A percentile compares a stretch with the other conserved stretches of the same genome.
Evolutionary conservation across 805 yeast genomes (phyloP).

Genomic region (Metschnikowia bowlesiae): DNA sequence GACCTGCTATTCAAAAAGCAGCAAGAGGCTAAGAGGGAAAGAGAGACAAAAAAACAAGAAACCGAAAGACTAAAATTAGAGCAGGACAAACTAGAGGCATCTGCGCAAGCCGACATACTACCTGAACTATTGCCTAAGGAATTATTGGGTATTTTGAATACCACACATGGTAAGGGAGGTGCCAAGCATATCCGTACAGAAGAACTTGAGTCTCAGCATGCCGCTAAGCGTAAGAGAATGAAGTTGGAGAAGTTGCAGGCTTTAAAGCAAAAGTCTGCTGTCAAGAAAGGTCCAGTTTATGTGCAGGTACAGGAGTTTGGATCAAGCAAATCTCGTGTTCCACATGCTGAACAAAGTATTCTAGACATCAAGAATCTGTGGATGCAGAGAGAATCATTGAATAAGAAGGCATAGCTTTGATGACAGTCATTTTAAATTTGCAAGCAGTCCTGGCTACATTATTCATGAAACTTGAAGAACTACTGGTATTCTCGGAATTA

Average conservation of each 20-base stretch:
- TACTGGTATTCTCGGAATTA: background rate
- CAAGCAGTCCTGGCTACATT: background rate
- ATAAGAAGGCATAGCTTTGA: slow-evolving; percentile 21
- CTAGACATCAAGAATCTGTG: slow-evolving; percentile 32
- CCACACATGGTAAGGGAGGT: slow-evolving; percentile 7
- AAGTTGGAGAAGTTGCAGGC: slow-evolving; percentile 33
- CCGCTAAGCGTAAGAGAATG: slow-evolving; percentile 24
- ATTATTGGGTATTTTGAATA: slow-evolving; percentile 22
- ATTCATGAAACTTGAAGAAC: background rate
- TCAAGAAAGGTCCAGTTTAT: slow-evolving; percentile 39
- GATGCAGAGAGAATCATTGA: slow-evolving; percentile 38
- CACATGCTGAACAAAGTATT: slow-evolving; percentile 32
- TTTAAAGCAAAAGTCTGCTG: slow-evolving; percentile 21
- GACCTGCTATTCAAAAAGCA: slow-evolving; percentile 33
- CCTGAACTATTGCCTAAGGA: slow-evolving; percentile 44
- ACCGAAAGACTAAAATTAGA: slow-evolving; percentile 14
- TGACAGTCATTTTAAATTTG: background rate
- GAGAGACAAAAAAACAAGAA: slow-evolving; percentile 18
- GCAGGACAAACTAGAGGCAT: slow-evolving; percentile 5
- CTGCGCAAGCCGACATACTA: slow-evolving; percentile 21
- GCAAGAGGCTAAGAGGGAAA: slow-evolving; percentile 27
- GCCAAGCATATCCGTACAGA: slow-evolving; percentile 30
- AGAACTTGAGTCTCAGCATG: slow-evolving; percentile 31
- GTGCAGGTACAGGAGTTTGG: slow-evolving; percentile 31
- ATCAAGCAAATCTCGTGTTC: slow-evolving; percentile 26